Percentiles rank a stretch among this genome's conserved stretches.
Conservation (phyloP, 176 grass and related monocot species). For the Lolium rigidum region DNA sequence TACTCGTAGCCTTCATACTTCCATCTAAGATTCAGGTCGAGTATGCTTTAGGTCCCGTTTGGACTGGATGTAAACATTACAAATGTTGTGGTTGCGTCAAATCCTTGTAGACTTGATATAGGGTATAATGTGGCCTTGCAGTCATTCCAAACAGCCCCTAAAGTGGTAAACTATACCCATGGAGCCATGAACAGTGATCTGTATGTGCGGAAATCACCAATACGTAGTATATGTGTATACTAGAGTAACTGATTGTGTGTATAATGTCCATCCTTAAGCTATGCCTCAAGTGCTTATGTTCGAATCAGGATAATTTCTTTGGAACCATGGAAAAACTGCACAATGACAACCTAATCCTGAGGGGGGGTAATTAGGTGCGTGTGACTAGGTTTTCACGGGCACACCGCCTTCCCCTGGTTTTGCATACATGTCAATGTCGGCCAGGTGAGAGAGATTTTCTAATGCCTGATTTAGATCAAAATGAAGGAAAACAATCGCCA, state of each 20-base stretch:
- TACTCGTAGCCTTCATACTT: too few relatives aligned
- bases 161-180: not conserved
- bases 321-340: not conserved
- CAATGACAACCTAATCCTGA: not conserved
- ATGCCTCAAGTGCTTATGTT: not conserved
- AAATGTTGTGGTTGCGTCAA: too few relatives aligned
- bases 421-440: not conserved
- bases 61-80: too few relatives aligned
- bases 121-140: not conserved
- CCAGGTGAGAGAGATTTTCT: not conserved
- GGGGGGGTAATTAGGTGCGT: not conserved
- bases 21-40: too few relatives aligned
- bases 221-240: not conserved
- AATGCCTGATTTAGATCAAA: not conserved
- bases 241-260: not conserved
- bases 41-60: too few relatives aligned
- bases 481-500: not conserved
- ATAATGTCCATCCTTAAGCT: too few relatives aligned
- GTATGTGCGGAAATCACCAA: not conserved
- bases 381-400: not conserved
- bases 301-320: not conserved
- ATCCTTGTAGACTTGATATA: too few relatives aligned
- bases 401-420: not conserved
- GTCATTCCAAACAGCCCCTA: not conserved
- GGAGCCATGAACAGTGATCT: not conserved